phyloP scores from a whole-genome alignment of 176 grass and related monocot genomes.

The Dendrocalamus sinicus region DNA sequence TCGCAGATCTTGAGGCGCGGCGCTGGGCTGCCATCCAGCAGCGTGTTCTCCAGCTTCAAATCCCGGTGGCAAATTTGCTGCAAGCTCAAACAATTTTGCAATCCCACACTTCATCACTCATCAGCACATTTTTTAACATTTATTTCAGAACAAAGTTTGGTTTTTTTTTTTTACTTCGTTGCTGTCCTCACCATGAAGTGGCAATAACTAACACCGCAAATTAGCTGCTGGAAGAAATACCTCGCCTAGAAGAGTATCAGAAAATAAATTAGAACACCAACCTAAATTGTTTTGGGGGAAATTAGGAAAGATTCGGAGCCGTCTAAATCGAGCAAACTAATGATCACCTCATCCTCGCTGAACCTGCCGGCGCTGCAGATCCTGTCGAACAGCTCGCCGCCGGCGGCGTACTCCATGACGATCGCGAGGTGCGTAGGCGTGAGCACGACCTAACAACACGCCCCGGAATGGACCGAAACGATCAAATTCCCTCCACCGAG shows the following conservation, averaged over 20 bases:
- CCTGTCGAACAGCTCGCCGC: conserved; percentile 88
- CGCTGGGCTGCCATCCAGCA: conserved; percentile 83
- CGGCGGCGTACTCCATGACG: conserved; percentile 92
- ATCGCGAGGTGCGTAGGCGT: conserved; percentile 90
- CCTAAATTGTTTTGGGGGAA: background rate
- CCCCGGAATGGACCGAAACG: background rate
- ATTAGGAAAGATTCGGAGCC: background rate
- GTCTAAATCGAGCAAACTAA: background rate
- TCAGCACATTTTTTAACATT: background rate
- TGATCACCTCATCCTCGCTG: conserved; percentile 85
- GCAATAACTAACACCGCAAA: conserved; percentile 96
- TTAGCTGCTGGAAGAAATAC: conserved; percentile 98
- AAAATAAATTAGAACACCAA: background rate
- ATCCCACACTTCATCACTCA: conserved; percentile 33
- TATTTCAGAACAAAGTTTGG: background rate
- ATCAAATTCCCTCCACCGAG: background rate
- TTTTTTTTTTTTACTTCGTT: conserved; percentile 1
- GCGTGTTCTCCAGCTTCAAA: conserved; percentile 96
- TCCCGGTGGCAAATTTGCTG: conserved; percentile 99
- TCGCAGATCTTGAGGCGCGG: conserved; percentile 95
- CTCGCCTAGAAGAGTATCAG: conserved; percentile 55
- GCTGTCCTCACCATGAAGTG: conserved; percentile 83
- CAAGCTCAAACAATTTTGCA: conserved; percentile 21
- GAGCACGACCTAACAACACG: conserved; percentile 61
- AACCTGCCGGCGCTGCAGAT: conserved; percentile 91